phyloP scores from a whole-genome alignment of 169 alveolate genomes.

The Theileria equi region DNA sequence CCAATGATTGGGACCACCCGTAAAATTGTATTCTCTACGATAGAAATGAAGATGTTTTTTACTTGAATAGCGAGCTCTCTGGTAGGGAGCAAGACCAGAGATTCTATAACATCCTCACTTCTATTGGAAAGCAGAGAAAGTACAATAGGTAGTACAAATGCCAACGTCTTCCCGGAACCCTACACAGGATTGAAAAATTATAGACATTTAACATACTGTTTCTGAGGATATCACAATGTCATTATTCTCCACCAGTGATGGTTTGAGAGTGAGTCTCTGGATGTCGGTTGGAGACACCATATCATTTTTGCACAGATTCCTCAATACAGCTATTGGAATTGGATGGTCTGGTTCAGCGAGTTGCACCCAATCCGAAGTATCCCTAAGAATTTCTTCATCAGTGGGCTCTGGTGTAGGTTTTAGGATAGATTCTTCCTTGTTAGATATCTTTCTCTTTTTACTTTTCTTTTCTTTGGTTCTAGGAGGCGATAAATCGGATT shows the following conservation, averaged over 20 bases:
- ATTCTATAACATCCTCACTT: not conserved
- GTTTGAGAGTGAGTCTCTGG: slow-evolving; percentile 41
- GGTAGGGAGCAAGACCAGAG: slow-evolving; percentile 76
- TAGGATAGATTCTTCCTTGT: not conserved
- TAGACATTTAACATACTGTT: slow-evolving; percentile 21
- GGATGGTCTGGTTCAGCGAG: slow-evolving; percentile 19
- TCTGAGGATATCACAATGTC: slow-evolving; percentile 53
- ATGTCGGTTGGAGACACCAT: slow-evolving; percentile 44
- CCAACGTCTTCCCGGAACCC: slow-evolving; percentile 90
- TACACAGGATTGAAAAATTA: not conserved
- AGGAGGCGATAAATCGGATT: not conserved
- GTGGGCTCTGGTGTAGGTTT: not conserved
- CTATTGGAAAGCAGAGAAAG: slow-evolving; percentile 3
- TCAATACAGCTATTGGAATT: slow-evolving; percentile 21
- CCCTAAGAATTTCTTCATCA: slow-evolving; percentile 17
- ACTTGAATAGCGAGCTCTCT: slow-evolving; percentile 88
- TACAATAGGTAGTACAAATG: slow-evolving; percentile 85
- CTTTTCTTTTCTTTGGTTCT: not conserved
- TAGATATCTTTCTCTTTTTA: not conserved
- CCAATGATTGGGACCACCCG: slow-evolving; percentile 79
- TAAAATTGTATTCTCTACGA: slow-evolving; percentile 51
- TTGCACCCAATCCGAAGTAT: slow-evolving; percentile 18
- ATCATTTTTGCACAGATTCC: slow-evolving; percentile 24
- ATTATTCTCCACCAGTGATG: slow-evolving; percentile 15
- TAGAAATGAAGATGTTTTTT: slow-evolving; percentile 61